These are phyloP conservation scores for Mycena chlorophos DNA, from an alignment of 768 basidiomycete species.

Conservation along the genomic window DNA sequence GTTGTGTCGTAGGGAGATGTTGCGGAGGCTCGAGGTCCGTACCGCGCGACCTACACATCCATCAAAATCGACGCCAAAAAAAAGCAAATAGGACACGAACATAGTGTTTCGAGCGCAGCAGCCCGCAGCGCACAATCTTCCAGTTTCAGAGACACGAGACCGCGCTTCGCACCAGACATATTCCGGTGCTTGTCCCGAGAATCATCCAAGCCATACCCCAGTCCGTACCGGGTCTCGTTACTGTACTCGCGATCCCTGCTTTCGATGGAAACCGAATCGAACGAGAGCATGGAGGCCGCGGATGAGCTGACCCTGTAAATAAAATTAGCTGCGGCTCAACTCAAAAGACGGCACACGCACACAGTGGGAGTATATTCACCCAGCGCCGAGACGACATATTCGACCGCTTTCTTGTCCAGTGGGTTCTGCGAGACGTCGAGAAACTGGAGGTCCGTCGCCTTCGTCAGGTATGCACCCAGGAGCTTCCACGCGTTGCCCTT, in stretches of 20 bases:
- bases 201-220: conserved; percentile 11
- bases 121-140: conserved; percentile 84
- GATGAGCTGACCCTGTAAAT: conserved; percentile 23
- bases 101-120: conserved; percentile 74
- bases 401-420: conserved; percentile 82
- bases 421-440: conserved; percentile 86
- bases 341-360: background rate
- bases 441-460: conserved; percentile 81
- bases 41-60: conserved; percentile 69
- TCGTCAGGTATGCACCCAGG: conserved; percentile 68
- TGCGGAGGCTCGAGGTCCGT: conserved; percentile 78
- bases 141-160: conserved; percentile 76
- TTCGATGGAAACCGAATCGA: conserved; percentile 10
- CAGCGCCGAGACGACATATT: conserved; percentile 75
- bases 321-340: background rate
- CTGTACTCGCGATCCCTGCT: background rate
- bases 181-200: background rate
- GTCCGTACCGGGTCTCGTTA: conserved; percentile 20
- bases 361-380: conserved; percentile 26
- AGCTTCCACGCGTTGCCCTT: conserved; percentile 76
- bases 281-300: conserved; percentile 16
- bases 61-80: conserved; percentile 2
- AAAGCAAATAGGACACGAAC: conserved; percentile 46
- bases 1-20: conserved; percentile 90
- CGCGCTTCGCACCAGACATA: conserved; percentile 45